Evolutionary conservation across 257 asterid species (phyloP), one percentile per base, ranked within the genome.

Genomic region (Gentiana straminea): DNA sequence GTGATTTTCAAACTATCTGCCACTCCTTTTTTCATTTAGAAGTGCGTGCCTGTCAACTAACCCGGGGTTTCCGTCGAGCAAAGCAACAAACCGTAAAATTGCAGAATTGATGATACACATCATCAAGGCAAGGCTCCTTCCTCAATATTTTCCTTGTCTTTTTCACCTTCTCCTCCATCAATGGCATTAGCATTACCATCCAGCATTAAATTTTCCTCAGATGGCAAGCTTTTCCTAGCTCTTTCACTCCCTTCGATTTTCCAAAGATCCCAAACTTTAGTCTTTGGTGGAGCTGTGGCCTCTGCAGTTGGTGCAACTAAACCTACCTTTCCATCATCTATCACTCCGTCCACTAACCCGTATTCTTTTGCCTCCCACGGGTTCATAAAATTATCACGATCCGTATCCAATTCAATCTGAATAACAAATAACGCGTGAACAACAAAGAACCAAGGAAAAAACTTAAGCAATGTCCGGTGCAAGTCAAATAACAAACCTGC

Each of bases 321-420:
- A 63, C 99, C 95, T 3, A 95, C 94, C 71, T 92, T 88, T 55
- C 94, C 97, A 71, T 92, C 95, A 59, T 92, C 97, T 1, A 92
- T 81, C 9, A 92, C 94, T 8, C 55, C 95, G 71, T 92, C 99
- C 39, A 92, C 70, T 70, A 88, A 64, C 8, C 99, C 99, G 52
- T 92, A 92, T 58, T 80, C 97, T 68, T 78, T 83, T 13, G 97
- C 97, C 68, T 88, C 97, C 97, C 97, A 92, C 35, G 99, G 82
- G 66, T 72, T 80, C 99, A 92, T 78, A 65, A 81, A 92, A 73
- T 85, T 78, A 59, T 86, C 94, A 44, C 89, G 89, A 15, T 83
- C 94, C 0, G 95, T 92, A 38, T 92, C 99, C 43, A 66, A 6
- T 59, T 83, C 92, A 57, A 89, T 65, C 97, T 89, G 75, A 41